Evolutionary conservation across 306 rosid species (phyloP).

Genomic region (Prunus mira): DNA sequence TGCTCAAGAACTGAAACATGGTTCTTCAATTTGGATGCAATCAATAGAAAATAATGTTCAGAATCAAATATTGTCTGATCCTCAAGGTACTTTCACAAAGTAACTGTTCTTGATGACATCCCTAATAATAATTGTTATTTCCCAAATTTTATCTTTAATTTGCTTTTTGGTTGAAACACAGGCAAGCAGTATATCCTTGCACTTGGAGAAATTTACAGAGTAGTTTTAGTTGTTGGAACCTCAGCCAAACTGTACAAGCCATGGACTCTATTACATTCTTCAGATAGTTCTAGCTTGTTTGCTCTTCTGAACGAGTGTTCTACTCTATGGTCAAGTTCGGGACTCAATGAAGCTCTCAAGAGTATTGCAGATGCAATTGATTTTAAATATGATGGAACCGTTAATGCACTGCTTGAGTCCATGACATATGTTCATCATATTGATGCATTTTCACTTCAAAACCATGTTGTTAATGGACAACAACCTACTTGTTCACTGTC

Average conservation of each 20-base stretch:
- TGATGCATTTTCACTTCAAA: slow-evolving; percentile 52
- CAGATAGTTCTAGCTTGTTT: slow-evolving; percentile 40
- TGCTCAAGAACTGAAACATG: slow-evolving; percentile 74
- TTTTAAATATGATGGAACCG: slow-evolving; percentile 24
- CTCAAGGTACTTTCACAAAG: slow-evolving; percentile 53
- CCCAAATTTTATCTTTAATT: background rate
- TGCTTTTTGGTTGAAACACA: slow-evolving; percentile 26
- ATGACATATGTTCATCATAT: slow-evolving; percentile 52
- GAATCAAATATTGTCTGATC: slow-evolving; percentile 50
- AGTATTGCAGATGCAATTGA: slow-evolving; percentile 37
- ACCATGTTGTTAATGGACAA: slow-evolving; percentile 43
- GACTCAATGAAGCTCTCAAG: slow-evolving; percentile 72
- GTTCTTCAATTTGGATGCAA: slow-evolving; percentile 77
- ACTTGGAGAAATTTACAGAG: slow-evolving; percentile 87
- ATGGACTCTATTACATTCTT: slow-evolving; percentile 55
- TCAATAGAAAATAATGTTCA: slow-evolving; percentile 46
- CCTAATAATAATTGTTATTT: background rate
- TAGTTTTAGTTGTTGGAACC: slow-evolving; percentile 62
- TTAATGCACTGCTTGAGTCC: slow-evolving; percentile 54
- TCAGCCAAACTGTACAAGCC: slow-evolving; percentile 66
- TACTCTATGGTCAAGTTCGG: slow-evolving; percentile 67
- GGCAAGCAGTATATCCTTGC: slow-evolving; percentile 62
- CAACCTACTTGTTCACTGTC: slow-evolving; percentile 65
- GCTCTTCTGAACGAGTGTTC: slow-evolving; percentile 56
- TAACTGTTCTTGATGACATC: background rate